phyloP scores from a whole-genome alignment of 345 rosid species.

The Atalantia buxifolia region DNA sequence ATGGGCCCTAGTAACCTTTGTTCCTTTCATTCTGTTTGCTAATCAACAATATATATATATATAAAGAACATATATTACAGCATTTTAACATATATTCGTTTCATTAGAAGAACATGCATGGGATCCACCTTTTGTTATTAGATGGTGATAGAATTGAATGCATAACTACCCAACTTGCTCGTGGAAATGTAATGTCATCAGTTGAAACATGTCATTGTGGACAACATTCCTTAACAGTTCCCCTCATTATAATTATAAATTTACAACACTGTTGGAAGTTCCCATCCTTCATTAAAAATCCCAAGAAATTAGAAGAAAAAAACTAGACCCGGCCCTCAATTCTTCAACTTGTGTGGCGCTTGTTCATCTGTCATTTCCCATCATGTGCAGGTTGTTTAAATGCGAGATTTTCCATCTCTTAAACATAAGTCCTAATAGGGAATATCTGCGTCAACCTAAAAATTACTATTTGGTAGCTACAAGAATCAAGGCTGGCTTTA shows the following conservation, averaged over 20 bases:
- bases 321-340: not conserved
- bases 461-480: rapidly evolving
- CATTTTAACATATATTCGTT: too few species aligned
- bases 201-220: conserved; percentile 21
- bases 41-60: not conserved
- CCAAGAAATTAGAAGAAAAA: not conserved
- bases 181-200: not conserved
- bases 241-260: conserved; percentile 13
- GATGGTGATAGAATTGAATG: conserved; percentile 28
- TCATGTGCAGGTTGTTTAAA: not conserved
- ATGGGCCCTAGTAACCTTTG: not conserved
- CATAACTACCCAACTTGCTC: conserved; percentile 16
- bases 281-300: conserved; percentile 11
- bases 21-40: not conserved
- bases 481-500: rapidly evolving
- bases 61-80: not conserved
- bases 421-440: not conserved
- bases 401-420: not conserved
- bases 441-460: too few species aligned
- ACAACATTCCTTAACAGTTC: conserved; percentile 21
- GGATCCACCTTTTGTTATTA: conserved; percentile 24
- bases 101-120: conserved; percentile 15
- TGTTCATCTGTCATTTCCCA: conserved; percentile 4
- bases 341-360: conserved; percentile 10
- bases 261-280: not conserved